phyloP scores from a whole-genome alignment of 306 rosid genomes.

The Astragalus membranaceus region DNA sequence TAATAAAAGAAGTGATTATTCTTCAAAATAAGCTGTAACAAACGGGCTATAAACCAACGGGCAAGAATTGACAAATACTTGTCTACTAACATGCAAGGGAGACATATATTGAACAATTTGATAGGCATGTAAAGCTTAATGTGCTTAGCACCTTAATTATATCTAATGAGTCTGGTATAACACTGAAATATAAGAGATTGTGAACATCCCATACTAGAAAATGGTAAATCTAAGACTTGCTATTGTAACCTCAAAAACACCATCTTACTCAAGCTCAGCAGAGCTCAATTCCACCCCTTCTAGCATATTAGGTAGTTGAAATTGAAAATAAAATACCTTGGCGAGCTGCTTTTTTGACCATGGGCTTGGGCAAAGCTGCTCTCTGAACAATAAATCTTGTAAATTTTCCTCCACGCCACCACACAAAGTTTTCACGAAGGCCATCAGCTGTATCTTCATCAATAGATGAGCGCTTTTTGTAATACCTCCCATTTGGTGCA shows the following conservation, averaged over 20 bases:
- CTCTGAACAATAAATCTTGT: slow-evolving; percentile 67
- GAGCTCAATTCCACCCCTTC: background rate
- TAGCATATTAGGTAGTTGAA: background rate
- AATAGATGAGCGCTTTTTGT: slow-evolving; percentile 54
- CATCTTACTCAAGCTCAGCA: background rate
- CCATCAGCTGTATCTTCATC: slow-evolving; percentile 50
- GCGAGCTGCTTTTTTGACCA: slow-evolving; percentile 74
- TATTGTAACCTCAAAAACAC: background rate
- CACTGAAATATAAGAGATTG: background rate
- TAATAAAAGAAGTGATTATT: too few relatives aligned
- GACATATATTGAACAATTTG: slow-evolving; percentile 10
- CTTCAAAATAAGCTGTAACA: too few relatives aligned
- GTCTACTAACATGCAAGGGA: background rate
- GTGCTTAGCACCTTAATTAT: background rate
- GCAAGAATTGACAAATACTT: background rate
- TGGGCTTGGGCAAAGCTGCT: slow-evolving; percentile 53
- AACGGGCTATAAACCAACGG: background rate
- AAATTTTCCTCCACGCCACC: slow-evolving; percentile 87
- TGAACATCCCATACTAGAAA: background rate
- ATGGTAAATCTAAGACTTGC: background rate
- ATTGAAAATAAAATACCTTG: slow-evolving; percentile 48
- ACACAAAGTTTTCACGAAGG: slow-evolving; percentile 37
- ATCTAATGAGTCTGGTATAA: background rate
- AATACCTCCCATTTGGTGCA: slow-evolving; percentile 57
- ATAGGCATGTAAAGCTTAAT: background rate